phyloP scores from a whole-genome alignment of 2,329 filamentous ascomycete species.

The Byssothecium circinans region DNA sequence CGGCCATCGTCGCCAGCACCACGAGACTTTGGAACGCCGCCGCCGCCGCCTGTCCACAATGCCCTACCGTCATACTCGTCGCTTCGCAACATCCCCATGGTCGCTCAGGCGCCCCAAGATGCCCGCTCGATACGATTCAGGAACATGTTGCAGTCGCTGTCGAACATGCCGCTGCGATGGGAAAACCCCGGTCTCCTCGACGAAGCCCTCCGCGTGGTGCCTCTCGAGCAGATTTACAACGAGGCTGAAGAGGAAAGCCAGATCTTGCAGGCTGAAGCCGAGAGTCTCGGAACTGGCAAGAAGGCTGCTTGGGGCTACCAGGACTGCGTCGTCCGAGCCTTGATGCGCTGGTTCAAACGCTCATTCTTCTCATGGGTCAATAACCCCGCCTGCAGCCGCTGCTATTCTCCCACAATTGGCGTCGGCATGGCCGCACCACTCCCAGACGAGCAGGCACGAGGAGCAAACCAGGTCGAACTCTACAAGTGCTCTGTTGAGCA shows the following conservation, averaged over 20 bases:
- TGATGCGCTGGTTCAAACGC: constrained; percentile 94
- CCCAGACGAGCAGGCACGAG: constrained; percentile 85
- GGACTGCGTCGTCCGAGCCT: constrained; percentile 88
- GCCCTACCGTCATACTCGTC: constrained; percentile 63
- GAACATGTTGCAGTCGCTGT: constrained; percentile 81
- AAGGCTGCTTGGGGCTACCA: constrained; percentile 95
- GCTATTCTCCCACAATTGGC: constrained; percentile 78
- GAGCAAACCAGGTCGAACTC: constrained; percentile 83
- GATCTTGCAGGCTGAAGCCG: constrained; percentile 82
- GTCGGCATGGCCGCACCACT: constrained; percentile 82
- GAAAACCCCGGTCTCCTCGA: constrained; percentile 95
- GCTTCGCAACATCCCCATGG: constrained; percentile 65
- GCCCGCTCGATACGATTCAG: constrained; percentile 52
- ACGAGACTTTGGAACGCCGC: constrained; percentile 49
- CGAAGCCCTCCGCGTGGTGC: constrained; percentile 83
- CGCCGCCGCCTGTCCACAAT: constrained; percentile 33
- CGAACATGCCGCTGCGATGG: constrained; percentile 86
- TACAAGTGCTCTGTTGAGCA: constrained; percentile 79
- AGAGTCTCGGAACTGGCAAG: constrained; percentile 77
- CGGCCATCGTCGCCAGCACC: constrained; percentile 62
- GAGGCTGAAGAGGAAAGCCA: constrained; percentile 94
- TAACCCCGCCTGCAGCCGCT: constrained; percentile 83
- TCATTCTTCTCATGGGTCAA: constrained; percentile 97
- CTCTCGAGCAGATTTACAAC: constrained; percentile 85
- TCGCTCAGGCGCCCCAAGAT: constrained; percentile 71